Conservation (phyloP, 805 yeast species). For the Starmerella floris region DNA sequence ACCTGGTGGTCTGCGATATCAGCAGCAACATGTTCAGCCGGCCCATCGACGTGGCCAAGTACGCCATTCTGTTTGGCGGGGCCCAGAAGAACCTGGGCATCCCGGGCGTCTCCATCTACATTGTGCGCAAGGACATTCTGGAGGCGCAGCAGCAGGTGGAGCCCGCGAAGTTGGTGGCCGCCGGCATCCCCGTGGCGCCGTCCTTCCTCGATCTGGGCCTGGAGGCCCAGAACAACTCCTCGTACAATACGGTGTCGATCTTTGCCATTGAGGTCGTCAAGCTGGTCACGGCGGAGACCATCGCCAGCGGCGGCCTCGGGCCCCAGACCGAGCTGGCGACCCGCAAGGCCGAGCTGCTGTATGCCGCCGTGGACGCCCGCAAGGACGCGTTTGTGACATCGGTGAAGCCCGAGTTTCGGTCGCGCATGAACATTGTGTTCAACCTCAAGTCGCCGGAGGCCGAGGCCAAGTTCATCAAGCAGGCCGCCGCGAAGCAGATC, state of each 20-base stretch:
- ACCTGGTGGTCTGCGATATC: slow-evolving; percentile 63
- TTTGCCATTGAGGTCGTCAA: slow-evolving; percentile 79
- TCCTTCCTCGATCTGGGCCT: slow-evolving; percentile 80
- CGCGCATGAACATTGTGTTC: slow-evolving; percentile 89
- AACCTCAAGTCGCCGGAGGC: slow-evolving; percentile 48
- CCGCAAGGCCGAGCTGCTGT: slow-evolving; percentile 50
- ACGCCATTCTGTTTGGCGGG: slow-evolving; percentile 88
- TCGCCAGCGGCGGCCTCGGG: slow-evolving; percentile 59
- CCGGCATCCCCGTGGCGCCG: slow-evolving; percentile 70
- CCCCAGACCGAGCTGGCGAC: slow-evolving; percentile 45
- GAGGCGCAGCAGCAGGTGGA: slow-evolving; percentile 35
- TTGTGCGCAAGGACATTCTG: slow-evolving; percentile 67
- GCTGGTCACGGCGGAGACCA: slow-evolving; percentile 53
- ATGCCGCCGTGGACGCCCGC: slow-evolving; percentile 49
- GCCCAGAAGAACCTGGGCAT: slow-evolving; percentile 97
- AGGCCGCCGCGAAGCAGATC: slow-evolving; percentile 46
- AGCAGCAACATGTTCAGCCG: slow-evolving; percentile 84
- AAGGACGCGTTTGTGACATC: slow-evolving; percentile 55
- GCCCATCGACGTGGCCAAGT: slow-evolving; percentile 65
- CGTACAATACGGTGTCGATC: slow-evolving; percentile 91
- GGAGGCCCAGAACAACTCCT: slow-evolving; percentile 76
- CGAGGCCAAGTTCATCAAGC: slow-evolving; percentile 57
- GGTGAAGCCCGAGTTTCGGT: slow-evolving; percentile 52
- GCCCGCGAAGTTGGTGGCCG: slow-evolving; percentile 44
- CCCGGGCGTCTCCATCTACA: slow-evolving; percentile 88